phyloP scores from a whole-genome alignment of 2,329 filamentous ascomycete genomes.

The Colletotrichum brevisporum region DNA sequence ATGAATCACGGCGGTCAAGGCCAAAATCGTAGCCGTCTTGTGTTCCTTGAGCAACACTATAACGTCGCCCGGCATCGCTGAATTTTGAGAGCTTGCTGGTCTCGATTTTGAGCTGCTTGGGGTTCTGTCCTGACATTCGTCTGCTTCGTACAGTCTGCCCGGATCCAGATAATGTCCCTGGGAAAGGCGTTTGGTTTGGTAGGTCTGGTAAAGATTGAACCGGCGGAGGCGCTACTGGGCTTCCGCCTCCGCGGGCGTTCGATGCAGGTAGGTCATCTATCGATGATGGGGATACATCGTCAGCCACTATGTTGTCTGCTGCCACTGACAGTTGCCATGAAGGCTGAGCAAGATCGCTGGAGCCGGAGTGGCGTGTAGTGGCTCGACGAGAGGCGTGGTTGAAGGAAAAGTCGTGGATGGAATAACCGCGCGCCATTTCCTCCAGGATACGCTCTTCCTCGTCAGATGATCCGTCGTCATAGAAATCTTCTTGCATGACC shows the following conservation, averaged over 20 bases:
- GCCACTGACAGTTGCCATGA: slow-evolving; percentile 82
- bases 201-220: slow-evolving; percentile 62
- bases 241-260: slow-evolving; percentile 43
- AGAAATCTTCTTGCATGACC: slow-evolving; percentile 64
- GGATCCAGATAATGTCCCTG: slow-evolving; percentile 49
- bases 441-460: slow-evolving; percentile 86
- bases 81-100: slow-evolving; percentile 60
- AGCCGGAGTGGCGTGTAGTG: slow-evolving; percentile 85
- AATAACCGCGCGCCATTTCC: slow-evolving; percentile 88
- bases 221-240: slow-evolving; percentile 62
- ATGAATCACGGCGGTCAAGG: slow-evolving; percentile 7
- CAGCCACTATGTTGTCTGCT: slow-evolving; percentile 36
- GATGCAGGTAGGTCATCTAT: slow-evolving; percentile 41
- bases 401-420: slow-evolving; percentile 79
- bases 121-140: slow-evolving; percentile 83
- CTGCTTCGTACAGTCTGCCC: slow-evolving; percentile 77
- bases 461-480: slow-evolving; percentile 74
- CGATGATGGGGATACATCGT: slow-evolving; percentile 9
- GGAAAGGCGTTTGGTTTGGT: slow-evolving; percentile 50
- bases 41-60: slow-evolving; percentile 25
- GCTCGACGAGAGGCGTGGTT: slow-evolving; percentile 15
- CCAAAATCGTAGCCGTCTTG: slow-evolving; percentile 7
- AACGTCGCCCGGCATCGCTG: slow-evolving; percentile 22
- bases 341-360: slow-evolving; percentile 81
- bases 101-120: slow-evolving; percentile 90